Conservation (phyloP, 441 rosid species). For the Brassica balearica region DNA sequence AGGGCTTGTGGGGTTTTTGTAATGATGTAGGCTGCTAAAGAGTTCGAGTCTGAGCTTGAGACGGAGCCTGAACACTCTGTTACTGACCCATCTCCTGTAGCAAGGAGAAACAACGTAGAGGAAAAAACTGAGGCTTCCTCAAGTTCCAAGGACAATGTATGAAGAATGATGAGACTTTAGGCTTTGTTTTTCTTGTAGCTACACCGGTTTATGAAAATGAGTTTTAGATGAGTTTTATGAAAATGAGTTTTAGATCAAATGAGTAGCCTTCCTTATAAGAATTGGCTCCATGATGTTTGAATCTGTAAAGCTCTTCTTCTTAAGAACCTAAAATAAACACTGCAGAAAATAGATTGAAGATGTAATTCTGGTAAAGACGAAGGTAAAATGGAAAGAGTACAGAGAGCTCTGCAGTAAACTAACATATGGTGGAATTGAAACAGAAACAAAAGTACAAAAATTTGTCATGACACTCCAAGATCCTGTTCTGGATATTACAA, state of each 20-base stretch:
- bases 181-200: slow-evolving; percentile 17
- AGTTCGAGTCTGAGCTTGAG: slow-evolving; percentile 90
- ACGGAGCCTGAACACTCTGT: slow-evolving; percentile 65
- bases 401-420: slow-evolving; percentile 1
- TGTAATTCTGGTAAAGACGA: neutral
- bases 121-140: slow-evolving; percentile 56
- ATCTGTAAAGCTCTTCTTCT: neutral
- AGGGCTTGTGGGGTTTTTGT: slow-evolving; percentile 8
- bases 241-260: slow-evolving; percentile 26
- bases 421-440: neutral
- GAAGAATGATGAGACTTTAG: slow-evolving; percentile 40
- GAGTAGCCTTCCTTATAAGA: neutral
- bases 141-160: slow-evolving; percentile 78
- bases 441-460: slow-evolving; percentile 21
- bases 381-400: neutral
- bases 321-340: neutral
- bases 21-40: slow-evolving; percentile 88
- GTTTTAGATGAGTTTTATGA: neutral
- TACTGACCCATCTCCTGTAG: slow-evolving; percentile 51
- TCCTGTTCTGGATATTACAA: slow-evolving; percentile 17
- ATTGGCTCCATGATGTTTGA: slow-evolving; percentile 1
- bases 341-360: neutral
- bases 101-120: slow-evolving; percentile 57
- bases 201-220: neutral
- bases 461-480: neutral